Conservation (phyloP, 495 filamentous ascomycete genomes). For the Penicillium goetzii region DNA sequence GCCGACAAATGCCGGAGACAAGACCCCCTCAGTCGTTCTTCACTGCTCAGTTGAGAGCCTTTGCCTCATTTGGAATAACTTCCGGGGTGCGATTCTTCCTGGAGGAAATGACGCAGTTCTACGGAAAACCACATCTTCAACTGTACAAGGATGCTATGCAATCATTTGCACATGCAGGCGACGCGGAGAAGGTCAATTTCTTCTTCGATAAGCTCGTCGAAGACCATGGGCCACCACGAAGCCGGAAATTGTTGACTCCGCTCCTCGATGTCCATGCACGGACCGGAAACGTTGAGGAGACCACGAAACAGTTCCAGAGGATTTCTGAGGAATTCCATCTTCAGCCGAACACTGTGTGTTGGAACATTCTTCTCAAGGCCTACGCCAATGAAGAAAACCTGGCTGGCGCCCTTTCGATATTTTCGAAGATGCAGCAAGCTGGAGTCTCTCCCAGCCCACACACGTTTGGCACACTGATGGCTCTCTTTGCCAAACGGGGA, state of each 20-base stretch:
- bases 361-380: slow-evolving; percentile 80
- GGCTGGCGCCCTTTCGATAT: slow-evolving; percentile 60
- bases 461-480: slow-evolving; percentile 74
- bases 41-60: slow-evolving; percentile 25
- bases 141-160: slow-evolving; percentile 39
- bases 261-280: slow-evolving; percentile 69
- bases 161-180: slow-evolving; percentile 37
- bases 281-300: slow-evolving; percentile 61
- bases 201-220: slow-evolving; percentile 39
- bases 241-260: slow-evolving; percentile 43
- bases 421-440: slow-evolving; percentile 56
- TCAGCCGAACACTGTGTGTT: slow-evolving; percentile 57
- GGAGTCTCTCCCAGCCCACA: slow-evolving; percentile 55
- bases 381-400: slow-evolving; percentile 67
- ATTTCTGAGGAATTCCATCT: slow-evolving; percentile 57
- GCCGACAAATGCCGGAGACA: slow-evolving; percentile 31
- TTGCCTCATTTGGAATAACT: slow-evolving; percentile 35
- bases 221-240: slow-evolving; percentile 41
- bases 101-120: slow-evolving; percentile 48
- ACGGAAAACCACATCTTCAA: slow-evolving; percentile 30
- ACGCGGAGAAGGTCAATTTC: slow-evolving; percentile 35
- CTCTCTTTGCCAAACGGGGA: slow-evolving; percentile 68
- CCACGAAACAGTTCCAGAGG: slow-evolving; percentile 61
- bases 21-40: slow-evolving; percentile 30
- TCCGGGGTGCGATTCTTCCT: slow-evolving; percentile 54